Evolutionary conservation across 1,139 yeast species (phyloP).

Genomic region (Taiozyma sp.): DNA sequence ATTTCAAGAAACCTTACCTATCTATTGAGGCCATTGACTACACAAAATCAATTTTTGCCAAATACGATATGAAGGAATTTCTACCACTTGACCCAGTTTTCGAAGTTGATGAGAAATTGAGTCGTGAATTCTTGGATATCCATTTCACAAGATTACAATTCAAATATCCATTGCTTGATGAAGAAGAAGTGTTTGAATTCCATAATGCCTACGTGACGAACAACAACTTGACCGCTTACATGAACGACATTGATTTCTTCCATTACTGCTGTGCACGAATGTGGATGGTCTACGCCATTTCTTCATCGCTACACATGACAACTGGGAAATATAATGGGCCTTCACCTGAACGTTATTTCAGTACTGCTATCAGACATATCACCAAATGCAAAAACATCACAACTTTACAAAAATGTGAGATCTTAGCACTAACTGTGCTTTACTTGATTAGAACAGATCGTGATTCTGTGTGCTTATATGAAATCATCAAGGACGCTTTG

Average conservation of each 20-base stretch:
- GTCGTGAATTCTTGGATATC: slow-evolving; percentile 42
- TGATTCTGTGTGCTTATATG: slow-evolving; percentile 47
- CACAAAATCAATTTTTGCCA: slow-evolving; percentile 35
- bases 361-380: slow-evolving; percentile 52
- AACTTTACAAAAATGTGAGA: slow-evolving; percentile 42
- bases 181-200: slow-evolving; percentile 40
- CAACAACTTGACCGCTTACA: slow-evolving; percentile 26
- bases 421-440: slow-evolving; percentile 43
- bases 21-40: slow-evolving; percentile 34
- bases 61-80: slow-evolving; percentile 38
- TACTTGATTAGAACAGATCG: slow-evolving; percentile 53
- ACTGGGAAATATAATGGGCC: slow-evolving; percentile 48
- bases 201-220: slow-evolving; percentile 39
- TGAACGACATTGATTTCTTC: slow-evolving; percentile 32
- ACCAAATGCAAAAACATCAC: slow-evolving; percentile 36
- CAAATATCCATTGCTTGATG: slow-evolving; percentile 46
- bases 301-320: slow-evolving; percentile 43
- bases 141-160: slow-evolving; percentile 48
- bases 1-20: slow-evolving; percentile 16
- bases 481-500: slow-evolving; percentile 47
- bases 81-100: slow-evolving; percentile 40
- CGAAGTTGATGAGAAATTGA: slow-evolving; percentile 39
- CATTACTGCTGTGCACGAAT: slow-evolving; percentile 46
- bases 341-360: slow-evolving; percentile 44
- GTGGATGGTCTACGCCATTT: slow-evolving; percentile 46